A percentile compares a stretch with the other conserved stretches of the same genome.
These are phyloP conservation scores for Cercophora scortea DNA, from an alignment of 495 filamentous ascomycete genomes.

Conservation along the genomic window DNA sequence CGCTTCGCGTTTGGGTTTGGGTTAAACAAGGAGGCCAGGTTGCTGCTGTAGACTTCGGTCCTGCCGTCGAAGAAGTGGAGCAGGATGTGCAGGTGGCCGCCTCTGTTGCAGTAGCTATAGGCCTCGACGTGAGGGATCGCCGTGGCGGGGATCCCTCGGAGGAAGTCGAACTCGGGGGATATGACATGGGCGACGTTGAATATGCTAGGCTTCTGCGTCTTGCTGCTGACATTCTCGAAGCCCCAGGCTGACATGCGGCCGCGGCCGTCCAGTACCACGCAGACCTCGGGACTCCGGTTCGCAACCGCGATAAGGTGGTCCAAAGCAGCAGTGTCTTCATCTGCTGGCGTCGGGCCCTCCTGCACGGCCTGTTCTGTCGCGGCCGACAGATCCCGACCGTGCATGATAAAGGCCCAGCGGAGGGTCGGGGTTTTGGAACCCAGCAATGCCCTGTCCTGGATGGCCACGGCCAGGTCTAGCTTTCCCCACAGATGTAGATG, in stretches of 20 bases:
- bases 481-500: slow-evolving; percentile 73
- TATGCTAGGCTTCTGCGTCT: slow-evolving; percentile 56
- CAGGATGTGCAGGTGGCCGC: slow-evolving; percentile 64
- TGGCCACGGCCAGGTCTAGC: slow-evolving; percentile 68
- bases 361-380: slow-evolving; percentile 73
- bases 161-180: slow-evolving; percentile 58
- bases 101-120: slow-evolving; percentile 59
- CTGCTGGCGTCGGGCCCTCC: slow-evolving; percentile 31
- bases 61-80: slow-evolving; percentile 82
- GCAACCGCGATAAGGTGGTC: slow-evolving; percentile 83
- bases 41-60: slow-evolving; percentile 72
- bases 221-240: slow-evolving; percentile 79
- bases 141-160: slow-evolving; percentile 27
- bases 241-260: slow-evolving; percentile 95
- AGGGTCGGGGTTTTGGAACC: slow-evolving; percentile 25
- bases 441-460: slow-evolving; percentile 50
- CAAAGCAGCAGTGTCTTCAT: slow-evolving; percentile 57
- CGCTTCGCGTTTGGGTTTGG: slow-evolving; percentile 59
- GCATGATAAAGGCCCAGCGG: slow-evolving; percentile 75
- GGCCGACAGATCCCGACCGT: slow-evolving; percentile 69
- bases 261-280: slow-evolving; percentile 72
- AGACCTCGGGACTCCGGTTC: slow-evolving; percentile 78
- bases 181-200: slow-evolving; percentile 81
- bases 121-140: slow-evolving; percentile 57
- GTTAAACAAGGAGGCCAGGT: slow-evolving; percentile 75